These are phyloP conservation scores for Penicillium psychrosexuale DNA, from an alignment of 2,329 filamentous ascomycete species.

Conservation along the genomic window DNA sequence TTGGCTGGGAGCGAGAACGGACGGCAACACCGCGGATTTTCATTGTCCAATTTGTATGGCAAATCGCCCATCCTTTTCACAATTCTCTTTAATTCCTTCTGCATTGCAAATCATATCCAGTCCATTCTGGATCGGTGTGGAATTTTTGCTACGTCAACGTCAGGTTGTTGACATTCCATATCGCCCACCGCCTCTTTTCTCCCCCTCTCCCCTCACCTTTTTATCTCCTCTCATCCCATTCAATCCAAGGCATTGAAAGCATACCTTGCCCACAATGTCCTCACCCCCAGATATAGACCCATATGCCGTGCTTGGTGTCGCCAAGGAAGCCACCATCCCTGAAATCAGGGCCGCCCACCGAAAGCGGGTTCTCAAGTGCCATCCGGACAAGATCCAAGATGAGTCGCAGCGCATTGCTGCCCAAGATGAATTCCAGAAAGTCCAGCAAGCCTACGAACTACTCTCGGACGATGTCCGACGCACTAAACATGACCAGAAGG, in stretches of 20 bases:
- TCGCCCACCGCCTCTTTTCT: slow-evolving; percentile 27
- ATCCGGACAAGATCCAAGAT: slow-evolving; percentile 87
- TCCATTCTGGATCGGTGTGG: slow-evolving; percentile 22
- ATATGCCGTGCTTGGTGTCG: slow-evolving; percentile 71
- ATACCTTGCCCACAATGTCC: slow-evolving; percentile 22
- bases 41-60: neutral
- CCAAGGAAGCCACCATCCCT: slow-evolving; percentile 65
- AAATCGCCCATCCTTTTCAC: neutral
- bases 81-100: neutral
- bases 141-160: slow-evolving; percentile 18
- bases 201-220: slow-evolving; percentile 9
- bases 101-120: slow-evolving; percentile 11
- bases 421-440: slow-evolving; percentile 83
- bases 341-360: slow-evolving; percentile 77
- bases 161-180: slow-evolving; percentile 11
- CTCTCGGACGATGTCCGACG: slow-evolving; percentile 74
- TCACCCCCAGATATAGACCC: slow-evolving; percentile 59
- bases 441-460: slow-evolving; percentile 90
- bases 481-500: slow-evolving; percentile 72
- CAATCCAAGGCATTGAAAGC: slow-evolving; percentile 16
- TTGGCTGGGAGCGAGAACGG: neutral
- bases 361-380: slow-evolving; percentile 82
- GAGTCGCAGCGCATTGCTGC: slow-evolving; percentile 71
- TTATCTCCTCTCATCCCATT: slow-evolving; percentile 5
- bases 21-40: slow-evolving; percentile 1